Base-by-base conservation (phyloP, 768 basidiomycete genomes). In the Pleurotus ostreatus region DNA sequence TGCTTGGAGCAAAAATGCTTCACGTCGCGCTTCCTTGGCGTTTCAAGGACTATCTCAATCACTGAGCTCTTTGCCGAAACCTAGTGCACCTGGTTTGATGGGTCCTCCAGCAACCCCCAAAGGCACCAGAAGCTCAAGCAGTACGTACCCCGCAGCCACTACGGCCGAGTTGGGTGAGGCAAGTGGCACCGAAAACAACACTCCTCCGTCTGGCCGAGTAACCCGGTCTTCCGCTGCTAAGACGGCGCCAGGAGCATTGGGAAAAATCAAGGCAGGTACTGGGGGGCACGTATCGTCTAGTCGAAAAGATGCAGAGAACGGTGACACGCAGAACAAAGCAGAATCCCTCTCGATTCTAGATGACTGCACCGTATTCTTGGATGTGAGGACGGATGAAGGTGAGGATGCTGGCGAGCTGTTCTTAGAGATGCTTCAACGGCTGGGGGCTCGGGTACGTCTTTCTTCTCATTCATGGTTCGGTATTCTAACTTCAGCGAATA, bases 361-460 rank as follows among this genome's bases (percentile, higher is more conserved):
- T 55, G 81, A 83, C 11, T 94, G 92, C 55, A 78, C 80, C 1
- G 84, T 93, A 7, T 94, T 91, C 62, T 92, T 95, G 47, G 94
- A 95, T 65, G 90, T 96, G 23, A 84, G 86, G 57, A 92, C 89
- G 0, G 90, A 92, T 53, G 85, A 88, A 54, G 88, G 90, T 1
- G 86, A 88, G 43, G 88, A 95, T 63, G 90, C 89, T 0, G 86
- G 89, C 0, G 80, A 80, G 22, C 70, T 93, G 62, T 95, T 95
- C 63, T 80, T 86, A 12, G 89, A 94, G 47, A 92, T 94, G 87
- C 68, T 95, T 60, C 81, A 81, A 60, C 78, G 78, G 26, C 72
- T 94, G 8, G 94, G 94, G 16, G 94, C 94, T 44, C 83, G 82
- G 77, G 94, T 94, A 60, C 58, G 80, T 67, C 39, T 39, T 61